Percentiles rank a stretch among this genome's conserved stretches.
These are phyloP conservation scores for Erodium moschatum DNA, from an alignment of 441 rosid species.

Conservation along the genomic window DNA sequence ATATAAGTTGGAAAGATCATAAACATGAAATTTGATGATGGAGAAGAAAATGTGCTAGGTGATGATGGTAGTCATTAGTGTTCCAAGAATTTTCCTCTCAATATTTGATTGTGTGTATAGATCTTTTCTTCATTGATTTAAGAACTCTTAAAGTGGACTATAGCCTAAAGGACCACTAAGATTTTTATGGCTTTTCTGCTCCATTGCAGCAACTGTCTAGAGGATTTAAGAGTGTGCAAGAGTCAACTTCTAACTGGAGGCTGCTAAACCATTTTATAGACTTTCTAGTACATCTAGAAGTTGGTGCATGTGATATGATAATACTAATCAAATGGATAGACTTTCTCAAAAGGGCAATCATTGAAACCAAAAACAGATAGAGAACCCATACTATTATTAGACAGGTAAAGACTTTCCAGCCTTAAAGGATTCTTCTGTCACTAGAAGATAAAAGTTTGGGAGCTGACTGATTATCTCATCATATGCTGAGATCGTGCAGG, in stretches of 20 bases:
- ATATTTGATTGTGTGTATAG: not conserved
- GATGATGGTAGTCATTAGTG: not conserved
- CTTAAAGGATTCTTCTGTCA: not conserved
- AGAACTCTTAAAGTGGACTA: not conserved
- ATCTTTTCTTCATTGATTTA: not conserved
- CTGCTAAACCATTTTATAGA: conserved; percentile 1
- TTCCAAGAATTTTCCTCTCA: not conserved
- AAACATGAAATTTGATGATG: not conserved
- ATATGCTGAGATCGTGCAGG: not conserved
- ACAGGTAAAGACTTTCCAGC: not conserved
- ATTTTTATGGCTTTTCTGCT: not conserved
- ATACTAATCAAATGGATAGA: not conserved
- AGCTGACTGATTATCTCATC: not conserved
- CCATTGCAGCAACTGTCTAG: not conserved
- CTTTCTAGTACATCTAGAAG: not conserved
- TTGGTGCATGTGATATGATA: not conserved
- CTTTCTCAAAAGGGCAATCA: not conserved
- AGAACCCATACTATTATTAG: not conserved
- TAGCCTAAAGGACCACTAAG: conserved; percentile 8
- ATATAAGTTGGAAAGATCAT: not conserved
- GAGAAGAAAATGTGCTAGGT: conserved; percentile 6
- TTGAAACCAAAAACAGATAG: not conserved
- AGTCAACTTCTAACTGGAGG: not conserved
- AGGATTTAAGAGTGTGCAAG: not conserved
- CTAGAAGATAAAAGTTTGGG: not conserved